Evolutionary conservation across 2,329 filamentous ascomycete species (phyloP), one percentile per base, ranked within the genome.

Genomic region (Pseudogymnoascus sp.): DNA sequence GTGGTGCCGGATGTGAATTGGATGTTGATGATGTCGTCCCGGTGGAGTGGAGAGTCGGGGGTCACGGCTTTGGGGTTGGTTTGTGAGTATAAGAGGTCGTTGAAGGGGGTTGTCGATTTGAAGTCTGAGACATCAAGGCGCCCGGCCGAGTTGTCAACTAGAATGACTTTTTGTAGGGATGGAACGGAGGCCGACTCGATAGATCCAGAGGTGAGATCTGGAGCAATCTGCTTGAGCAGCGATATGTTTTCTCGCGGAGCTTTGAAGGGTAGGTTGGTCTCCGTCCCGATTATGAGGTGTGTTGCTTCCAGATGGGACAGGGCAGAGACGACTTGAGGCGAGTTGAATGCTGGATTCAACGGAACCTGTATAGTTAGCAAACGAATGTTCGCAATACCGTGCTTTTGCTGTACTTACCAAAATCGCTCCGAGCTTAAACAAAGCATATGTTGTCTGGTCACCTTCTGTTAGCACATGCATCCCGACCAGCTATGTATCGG

Each of bases 1-100:
- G 94, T 97, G 0, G 94, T 97, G n/a, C 93, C 94, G 0, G 88
- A 93, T 0, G 94, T 99, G 77, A 97, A 97, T 73, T 97, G 93
- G 66, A 97, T 96, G 71, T 97, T 97, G 66, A 95, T 87, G 2
- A 88, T 85, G 59, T 97, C 93, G 64, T 83, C 73, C 0, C 85
- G 79, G 13, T 78, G 66, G 1, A 87, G 77, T 0, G 76, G 76
- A 24, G 72, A 61, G 60, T 81, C 77, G 0, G 81, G 80, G 17
- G 64, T 69, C 1, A 84, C 68, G 1, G 71, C 15, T 0, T 68
- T 63, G 1, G 67, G 61, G 1, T 17, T 17, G 17, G 74, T 62
- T 66, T 81, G 82, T 1, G 77, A 44, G 11, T 67, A 64, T 3
- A n/a, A 4, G 15, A 59, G 59, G 35, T 63, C 61, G 41, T 54